phyloP scores from a whole-genome alignment of 2,329 filamentous ascomycete species.

The Alternaria consortialis region DNA sequence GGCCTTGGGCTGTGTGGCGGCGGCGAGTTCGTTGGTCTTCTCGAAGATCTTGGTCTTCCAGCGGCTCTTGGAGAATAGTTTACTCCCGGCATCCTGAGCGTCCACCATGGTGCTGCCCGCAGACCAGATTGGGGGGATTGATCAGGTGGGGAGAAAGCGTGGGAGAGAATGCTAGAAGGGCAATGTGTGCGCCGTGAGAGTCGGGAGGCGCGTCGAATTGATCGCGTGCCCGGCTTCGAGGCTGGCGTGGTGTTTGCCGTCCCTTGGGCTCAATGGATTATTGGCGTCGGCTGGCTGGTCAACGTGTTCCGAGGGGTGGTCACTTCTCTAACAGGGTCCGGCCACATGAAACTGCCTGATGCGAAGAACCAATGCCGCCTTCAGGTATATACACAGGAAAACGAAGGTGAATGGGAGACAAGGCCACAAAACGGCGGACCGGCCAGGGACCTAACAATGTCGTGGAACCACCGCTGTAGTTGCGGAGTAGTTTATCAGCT shows the following conservation, averaged over 20 bases:
- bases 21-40: constrained; percentile 46
- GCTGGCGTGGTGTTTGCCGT: background rate
- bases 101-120: constrained; percentile 43
- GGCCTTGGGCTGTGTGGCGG: constrained; percentile 38
- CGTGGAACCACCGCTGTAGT: constrained; percentile 16
- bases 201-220: constrained; percentile 3
- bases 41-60: constrained; percentile 63
- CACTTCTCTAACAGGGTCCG: constrained; percentile 17
- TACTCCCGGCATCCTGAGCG: constrained; percentile 38
- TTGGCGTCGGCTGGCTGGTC: constrained; percentile 1
- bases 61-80: constrained; percentile 53
- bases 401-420: background rate
- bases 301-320: constrained; percentile 11
- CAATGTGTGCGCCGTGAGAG: background rate
- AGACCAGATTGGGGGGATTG: constrained; percentile 1
- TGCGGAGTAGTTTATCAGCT: constrained; percentile 17
- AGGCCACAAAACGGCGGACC: constrained; percentile 1
- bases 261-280: constrained; percentile 8
- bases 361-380: constrained; percentile 13
- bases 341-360: constrained; percentile 15
- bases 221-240: constrained; percentile 14
- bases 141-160: background rate
- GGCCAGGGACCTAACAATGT: constrained; percentile 9
- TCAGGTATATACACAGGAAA: background rate
- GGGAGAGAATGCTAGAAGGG: background rate